Conservation (phyloP, 495 filamentous ascomycete species). For the Tuber calosporum region DNA sequence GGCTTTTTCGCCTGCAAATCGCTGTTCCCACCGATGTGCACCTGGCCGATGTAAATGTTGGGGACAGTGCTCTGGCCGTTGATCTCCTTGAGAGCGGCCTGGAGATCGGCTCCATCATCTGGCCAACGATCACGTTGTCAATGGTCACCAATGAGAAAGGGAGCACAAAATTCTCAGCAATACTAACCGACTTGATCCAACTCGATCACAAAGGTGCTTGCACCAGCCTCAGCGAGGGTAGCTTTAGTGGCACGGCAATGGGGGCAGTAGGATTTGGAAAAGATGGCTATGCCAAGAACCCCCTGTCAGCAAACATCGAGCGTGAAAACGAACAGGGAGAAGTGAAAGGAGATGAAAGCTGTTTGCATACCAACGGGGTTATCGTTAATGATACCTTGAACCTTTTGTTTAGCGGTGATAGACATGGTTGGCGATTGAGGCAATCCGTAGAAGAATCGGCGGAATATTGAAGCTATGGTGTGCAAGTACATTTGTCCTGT, state of each 20-base stretch:
- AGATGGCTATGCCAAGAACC: slow-evolving; percentile 58
- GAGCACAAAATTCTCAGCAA: background rate
- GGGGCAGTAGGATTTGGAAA: slow-evolving; percentile 96
- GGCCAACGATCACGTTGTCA: background rate
- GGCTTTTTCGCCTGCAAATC: slow-evolving; percentile 67
- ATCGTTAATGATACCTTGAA: slow-evolving; percentile 79
- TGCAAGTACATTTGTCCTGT: slow-evolving; percentile 36
- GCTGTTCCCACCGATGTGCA: slow-evolving; percentile 95
- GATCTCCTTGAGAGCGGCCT: slow-evolving; percentile 73
- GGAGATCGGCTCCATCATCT: slow-evolving; percentile 77
- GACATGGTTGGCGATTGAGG: slow-evolving; percentile 56
- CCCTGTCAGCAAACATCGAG: slow-evolving; percentile 6
- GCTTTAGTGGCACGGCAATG: slow-evolving; percentile 78
- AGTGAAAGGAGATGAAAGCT: background rate
- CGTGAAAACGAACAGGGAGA: slow-evolving; percentile 4
- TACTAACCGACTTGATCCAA: slow-evolving; percentile 67
- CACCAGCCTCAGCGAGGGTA: slow-evolving; percentile 59
- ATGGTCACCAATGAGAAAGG: background rate
- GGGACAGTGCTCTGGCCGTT: slow-evolving; percentile 80
- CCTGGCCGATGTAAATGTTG: slow-evolving; percentile 83
- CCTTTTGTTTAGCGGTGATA: slow-evolving; percentile 70
- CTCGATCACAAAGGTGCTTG: slow-evolving; percentile 70
- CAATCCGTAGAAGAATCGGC: slow-evolving; percentile 63
- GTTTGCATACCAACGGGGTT: slow-evolving; percentile 71
- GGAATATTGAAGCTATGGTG: slow-evolving; percentile 70